phyloP scores from a whole-genome alignment of 1,284 basidiomycete genomes.

The Xerocomus amazonicus region DNA sequence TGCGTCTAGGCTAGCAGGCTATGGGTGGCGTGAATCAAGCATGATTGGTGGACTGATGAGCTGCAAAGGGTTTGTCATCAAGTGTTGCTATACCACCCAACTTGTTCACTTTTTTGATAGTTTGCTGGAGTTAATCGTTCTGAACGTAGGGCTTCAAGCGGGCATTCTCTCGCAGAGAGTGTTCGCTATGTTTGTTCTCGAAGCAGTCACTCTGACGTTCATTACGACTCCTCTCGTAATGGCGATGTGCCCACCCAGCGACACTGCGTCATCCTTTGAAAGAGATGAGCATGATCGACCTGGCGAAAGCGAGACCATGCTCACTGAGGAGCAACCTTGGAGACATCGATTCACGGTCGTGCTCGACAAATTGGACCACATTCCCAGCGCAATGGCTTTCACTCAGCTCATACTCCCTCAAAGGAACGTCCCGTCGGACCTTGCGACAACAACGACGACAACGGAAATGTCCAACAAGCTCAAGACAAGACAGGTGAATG shows the following conservation, averaged over 20 bases:
- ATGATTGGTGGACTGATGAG: slow-evolving; percentile 92
- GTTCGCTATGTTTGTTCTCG: slow-evolving; percentile 89
- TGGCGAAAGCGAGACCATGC: too few species aligned
- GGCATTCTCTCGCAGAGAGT: slow-evolving; percentile 73
- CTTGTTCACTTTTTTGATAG: slow-evolving; percentile 34
- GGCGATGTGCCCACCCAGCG: slow-evolving; percentile 63
- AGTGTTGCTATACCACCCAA: not conserved
- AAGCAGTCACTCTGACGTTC: slow-evolving; percentile 84
- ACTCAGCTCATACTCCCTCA: too few species aligned
- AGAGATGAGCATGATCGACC: too few species aligned
- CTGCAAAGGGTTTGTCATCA: slow-evolving; percentile 76
- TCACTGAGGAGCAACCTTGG: too few species aligned
- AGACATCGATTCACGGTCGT: too few species aligned
- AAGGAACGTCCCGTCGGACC: too few species aligned
- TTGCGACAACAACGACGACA: too few species aligned
- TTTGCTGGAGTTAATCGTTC: slow-evolving; percentile 87
- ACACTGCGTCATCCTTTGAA: slow-evolving; percentile 41
- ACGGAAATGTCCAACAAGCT: too few species aligned
- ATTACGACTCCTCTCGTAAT: slow-evolving; percentile 85
- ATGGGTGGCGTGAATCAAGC: slow-evolving; percentile 74
- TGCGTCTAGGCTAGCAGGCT: slow-evolving; percentile 67
- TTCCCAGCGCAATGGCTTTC: too few species aligned
- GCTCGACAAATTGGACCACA: too few species aligned
- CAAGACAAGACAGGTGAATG: too few species aligned
- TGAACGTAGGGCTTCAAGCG: slow-evolving; percentile 88